These are phyloP conservation scores for Begonia loranthoides DNA, from an alignment of 306 rosid genomes.

Conservation along the genomic window DNA sequence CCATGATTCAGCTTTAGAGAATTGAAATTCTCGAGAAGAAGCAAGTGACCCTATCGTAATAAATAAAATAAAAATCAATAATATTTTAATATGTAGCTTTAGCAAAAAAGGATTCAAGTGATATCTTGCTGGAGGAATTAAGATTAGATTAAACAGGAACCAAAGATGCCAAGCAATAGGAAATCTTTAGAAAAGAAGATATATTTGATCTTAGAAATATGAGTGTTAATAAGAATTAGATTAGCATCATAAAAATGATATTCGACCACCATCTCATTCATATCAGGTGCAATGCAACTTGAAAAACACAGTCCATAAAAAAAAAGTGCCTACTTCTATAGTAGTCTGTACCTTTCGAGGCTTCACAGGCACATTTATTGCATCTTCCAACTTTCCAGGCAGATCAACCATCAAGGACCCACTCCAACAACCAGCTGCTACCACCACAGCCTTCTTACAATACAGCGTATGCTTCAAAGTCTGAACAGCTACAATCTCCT, in stretches of 20 bases:
- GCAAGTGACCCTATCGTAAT: conserved; percentile 72
- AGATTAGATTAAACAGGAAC: too few species aligned
- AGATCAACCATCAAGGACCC: conserved; percentile 70
- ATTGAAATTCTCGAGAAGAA: conserved; percentile 50
- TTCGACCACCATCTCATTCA: too few species aligned
- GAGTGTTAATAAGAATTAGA: too few species aligned
- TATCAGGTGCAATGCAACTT: too few species aligned
- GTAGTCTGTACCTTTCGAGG: conserved; percentile 56
- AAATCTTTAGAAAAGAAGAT: too few species aligned
- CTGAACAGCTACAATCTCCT: conserved; percentile 41
- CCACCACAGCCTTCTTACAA: conserved; percentile 58
- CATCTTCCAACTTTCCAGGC: conserved; percentile 41
- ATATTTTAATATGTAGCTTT: conserved; percentile 3
- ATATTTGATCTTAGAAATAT: too few species aligned
- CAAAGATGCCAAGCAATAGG: too few species aligned
- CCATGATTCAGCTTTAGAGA: conserved; percentile 66
- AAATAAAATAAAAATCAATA: conserved; percentile 8
- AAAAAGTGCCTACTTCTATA: too few species aligned
- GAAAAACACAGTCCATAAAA: too few species aligned
- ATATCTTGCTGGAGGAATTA: too few species aligned
- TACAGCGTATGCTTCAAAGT: conserved; percentile 46
- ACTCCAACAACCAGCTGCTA: conserved; percentile 97
- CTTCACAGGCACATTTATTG: conserved; percentile 51
- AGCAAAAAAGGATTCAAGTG: not conserved
- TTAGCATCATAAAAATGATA: too few species aligned